Conservation (phyloP, 2,329 filamentous ascomycete species). For the Clonostachys byssicola region DNA sequence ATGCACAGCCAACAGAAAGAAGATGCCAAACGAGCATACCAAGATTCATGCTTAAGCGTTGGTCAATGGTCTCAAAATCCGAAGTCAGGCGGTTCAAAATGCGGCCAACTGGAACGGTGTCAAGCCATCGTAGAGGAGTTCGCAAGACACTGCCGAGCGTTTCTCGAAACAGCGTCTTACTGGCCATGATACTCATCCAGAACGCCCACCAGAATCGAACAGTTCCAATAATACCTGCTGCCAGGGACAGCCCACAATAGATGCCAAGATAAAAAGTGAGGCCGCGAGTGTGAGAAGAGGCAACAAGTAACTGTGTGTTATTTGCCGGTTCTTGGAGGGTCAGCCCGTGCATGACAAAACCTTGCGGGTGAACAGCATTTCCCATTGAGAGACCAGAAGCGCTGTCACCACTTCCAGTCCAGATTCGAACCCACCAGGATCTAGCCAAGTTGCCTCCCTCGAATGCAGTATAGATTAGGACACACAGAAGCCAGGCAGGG, state of each 20-base stretch:
- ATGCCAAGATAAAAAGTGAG: constrained; percentile 63
- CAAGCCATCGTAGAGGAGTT: constrained; percentile 74
- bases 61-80: constrained; percentile 73
- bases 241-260: constrained; percentile 58
- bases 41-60: constrained; percentile 58
- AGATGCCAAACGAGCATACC: constrained; percentile 55
- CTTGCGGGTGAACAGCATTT: background rate
- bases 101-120: constrained; percentile 73
- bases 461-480: constrained; percentile 49
- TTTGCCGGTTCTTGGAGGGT: background rate
- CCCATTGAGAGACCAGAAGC: background rate
- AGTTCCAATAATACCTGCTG: constrained; percentile 55
- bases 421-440: constrained; percentile 62
- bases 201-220: constrained; percentile 61
- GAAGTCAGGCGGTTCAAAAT: constrained; percentile 75
- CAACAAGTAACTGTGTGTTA: constrained; percentile 9
- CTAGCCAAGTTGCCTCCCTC: constrained; percentile 52
- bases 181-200: constrained; percentile 62
- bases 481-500: constrained; percentile 52
- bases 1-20: constrained; percentile 60
- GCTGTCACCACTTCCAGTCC: constrained; percentile 42
- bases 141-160: constrained; percentile 65
- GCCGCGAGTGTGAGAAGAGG: constrained; percentile 21
- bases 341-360: background rate
- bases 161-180: constrained; percentile 61